Evolutionary conservation across 805 yeast genomes (phyloP).

Genomic region (Candida ponderosae): DNA sequence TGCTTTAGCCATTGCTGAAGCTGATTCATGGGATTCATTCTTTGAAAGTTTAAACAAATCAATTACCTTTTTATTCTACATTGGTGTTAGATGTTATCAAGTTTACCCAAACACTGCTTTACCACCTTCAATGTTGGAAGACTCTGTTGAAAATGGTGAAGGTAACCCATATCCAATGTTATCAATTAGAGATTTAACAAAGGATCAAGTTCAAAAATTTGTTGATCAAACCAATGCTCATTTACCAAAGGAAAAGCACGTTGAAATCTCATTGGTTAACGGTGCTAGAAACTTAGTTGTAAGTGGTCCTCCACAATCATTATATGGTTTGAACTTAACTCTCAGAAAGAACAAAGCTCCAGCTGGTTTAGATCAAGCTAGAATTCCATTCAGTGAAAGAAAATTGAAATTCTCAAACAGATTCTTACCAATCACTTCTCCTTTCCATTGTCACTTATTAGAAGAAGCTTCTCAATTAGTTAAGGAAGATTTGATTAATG

Average conservation of each 20-base stretch:
- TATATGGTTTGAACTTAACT: constrained; percentile 89
- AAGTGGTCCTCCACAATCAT: constrained; percentile 96
- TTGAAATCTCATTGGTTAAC: constrained; percentile 83
- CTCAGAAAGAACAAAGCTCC: constrained; percentile 93
- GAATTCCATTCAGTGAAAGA: constrained; percentile 91
- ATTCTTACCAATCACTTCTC: constrained; percentile 91
- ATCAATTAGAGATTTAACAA: constrained; percentile 81
- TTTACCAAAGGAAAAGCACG: constrained; percentile 85
- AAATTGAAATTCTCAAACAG: constrained; percentile 89
- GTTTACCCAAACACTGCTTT: constrained; percentile 89
- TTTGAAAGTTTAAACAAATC: constrained; percentile 66
- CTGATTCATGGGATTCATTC: constrained; percentile 83
- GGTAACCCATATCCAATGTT: constrained; percentile 98
- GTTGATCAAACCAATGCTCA: constrained; percentile 88
- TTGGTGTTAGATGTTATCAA: constrained; percentile 87
- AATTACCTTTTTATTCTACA: constrained; percentile 78
- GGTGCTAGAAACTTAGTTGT: constrained; percentile 96
- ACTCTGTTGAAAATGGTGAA: constrained; percentile 88
- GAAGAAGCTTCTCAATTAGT: constrained; percentile 63
- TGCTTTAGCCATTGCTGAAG: constrained; percentile 81
- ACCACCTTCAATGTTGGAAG: constrained; percentile 89
- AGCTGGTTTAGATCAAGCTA: constrained; percentile 88
- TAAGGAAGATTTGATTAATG: constrained; percentile 52
- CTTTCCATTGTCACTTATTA: constrained; percentile 90
- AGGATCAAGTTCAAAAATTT: constrained; percentile 68